A percentile compares a stretch with the other conserved stretches of the same genome.
phyloP scores from a whole-genome alignment of 2,329 filamentous ascomycete species.

The Hypomyces rosellus region DNA sequence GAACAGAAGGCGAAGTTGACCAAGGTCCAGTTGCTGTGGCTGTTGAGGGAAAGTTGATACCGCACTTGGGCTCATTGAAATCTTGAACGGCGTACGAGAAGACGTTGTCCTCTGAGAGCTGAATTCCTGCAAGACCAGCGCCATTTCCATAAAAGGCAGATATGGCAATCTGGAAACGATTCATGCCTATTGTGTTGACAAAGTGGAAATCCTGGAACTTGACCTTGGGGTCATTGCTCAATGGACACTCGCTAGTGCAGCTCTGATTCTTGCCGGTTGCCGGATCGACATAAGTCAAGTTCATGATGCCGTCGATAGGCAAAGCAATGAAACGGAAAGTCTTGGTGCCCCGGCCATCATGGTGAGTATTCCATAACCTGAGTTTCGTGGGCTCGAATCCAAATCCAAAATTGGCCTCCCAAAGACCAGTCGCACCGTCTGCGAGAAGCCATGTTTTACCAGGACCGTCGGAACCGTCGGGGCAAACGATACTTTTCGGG shows the following conservation, averaged over 20 bases:
- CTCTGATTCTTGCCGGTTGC: constrained; percentile 57
- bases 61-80: constrained; percentile 85
- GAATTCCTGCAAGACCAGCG: constrained; percentile 77
- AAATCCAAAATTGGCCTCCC: constrained; percentile 77
- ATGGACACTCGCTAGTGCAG: constrained; percentile 80
- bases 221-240: constrained; percentile 61
- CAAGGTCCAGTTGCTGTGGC: constrained; percentile 70
- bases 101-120: constrained; percentile 81
- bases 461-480: constrained; percentile 56
- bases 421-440: constrained; percentile 70
- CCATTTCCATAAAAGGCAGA: constrained; percentile 81
- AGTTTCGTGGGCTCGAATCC: constrained; percentile 83
- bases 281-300: constrained; percentile 83
- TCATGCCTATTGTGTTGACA: constrained; percentile 83
- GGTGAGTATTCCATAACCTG: constrained; percentile 79
- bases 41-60: constrained; percentile 53
- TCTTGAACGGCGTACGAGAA: constrained; percentile 76
- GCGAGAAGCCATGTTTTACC: constrained; percentile 73
- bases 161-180: constrained; percentile 76
- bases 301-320: constrained; percentile 89
- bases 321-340: constrained; percentile 81
- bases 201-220: constrained; percentile 86
- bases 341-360: constrained; percentile 78
- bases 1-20: constrained; percentile 58
- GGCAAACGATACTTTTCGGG: constrained; percentile 76